A percentile compares a stretch with the other conserved stretches of the same genome.
Evolutionary conservation across 805 yeast species (phyloP).

Genomic region (Candida tallmaniae): DNA sequence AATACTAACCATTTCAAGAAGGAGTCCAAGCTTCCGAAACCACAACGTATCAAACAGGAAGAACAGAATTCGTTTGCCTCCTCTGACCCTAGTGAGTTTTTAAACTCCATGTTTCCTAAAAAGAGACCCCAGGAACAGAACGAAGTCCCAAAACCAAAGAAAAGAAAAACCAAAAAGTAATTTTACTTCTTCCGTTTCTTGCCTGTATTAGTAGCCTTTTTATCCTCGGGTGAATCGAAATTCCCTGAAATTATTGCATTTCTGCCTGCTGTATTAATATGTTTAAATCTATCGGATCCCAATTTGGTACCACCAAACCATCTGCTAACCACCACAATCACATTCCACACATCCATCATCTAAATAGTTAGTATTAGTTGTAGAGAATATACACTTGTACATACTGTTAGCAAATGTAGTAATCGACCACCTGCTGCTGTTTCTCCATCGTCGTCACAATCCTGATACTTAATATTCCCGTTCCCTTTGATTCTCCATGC

Average conservation of each 20-base stretch:
- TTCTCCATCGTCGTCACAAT: slow-evolving; percentile 97
- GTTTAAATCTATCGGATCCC: slow-evolving; percentile 93
- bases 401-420: slow-evolving; percentile 65
- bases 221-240: slow-evolving; percentile 23
- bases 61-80: slow-evolving; percentile 1
- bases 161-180: slow-evolving; percentile 9
- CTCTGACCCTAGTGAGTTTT: slow-evolving; percentile 5
- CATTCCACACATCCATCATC: slow-evolving; percentile 78
- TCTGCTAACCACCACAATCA: slow-evolving; percentile 79
- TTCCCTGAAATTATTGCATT: slow-evolving; percentile 73
- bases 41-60: slow-evolving; percentile 5
- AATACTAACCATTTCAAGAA: slow-evolving; percentile 2
- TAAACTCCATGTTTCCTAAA: slow-evolving; percentile 2
- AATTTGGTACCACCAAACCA: slow-evolving; percentile 93
- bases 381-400: slow-evolving; percentile 14
- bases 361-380: slow-evolving; percentile 14
- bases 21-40: slow-evolving; percentile 1
- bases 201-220: slow-evolving; percentile 15
- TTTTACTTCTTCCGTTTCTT: slow-evolving; percentile 23
- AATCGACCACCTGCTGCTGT: slow-evolving; percentile 91
- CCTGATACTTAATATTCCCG: slow-evolving; percentile 61
- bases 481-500: slow-evolving; percentile 75
- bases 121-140: background rate
- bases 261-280: slow-evolving; percentile 83
- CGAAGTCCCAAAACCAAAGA: background rate